Base-by-base conservation (phyloP, 164 flowering plant species). In the Sextonia rubra region DNA sequence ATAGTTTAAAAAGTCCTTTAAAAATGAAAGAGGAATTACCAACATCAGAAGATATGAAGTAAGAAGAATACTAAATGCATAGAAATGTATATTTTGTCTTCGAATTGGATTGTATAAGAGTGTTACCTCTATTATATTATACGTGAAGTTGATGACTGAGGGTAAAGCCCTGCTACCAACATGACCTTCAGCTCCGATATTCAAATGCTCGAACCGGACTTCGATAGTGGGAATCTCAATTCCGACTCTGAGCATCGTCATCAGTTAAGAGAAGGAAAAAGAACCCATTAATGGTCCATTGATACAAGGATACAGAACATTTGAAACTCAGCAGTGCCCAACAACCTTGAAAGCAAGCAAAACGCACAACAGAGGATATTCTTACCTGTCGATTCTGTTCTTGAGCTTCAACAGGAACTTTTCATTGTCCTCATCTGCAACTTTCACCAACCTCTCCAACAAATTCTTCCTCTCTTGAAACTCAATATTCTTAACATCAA, bases 341-440 rank as follows among this genome's bases (percentile, higher is more conserved):
- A 20, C 58, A 52, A 52, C 58, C n/a, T n/a, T 11, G 24, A 47
- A 23, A 44, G 12, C n/a, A 17, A 32, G 22, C 11, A 22, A 67
- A 47, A 12, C 24, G 9, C 32, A 23, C 1, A 25, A 47, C 29
- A 68, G 52, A 68, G 26, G 12, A 24, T 23, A 22, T 15, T 52
- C 47, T 69, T 47, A 78, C 85, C 82, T 61, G 60, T 83, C 81
- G 56, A 83, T 76, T 6, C 84, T 75, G 23, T 87, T 64, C 80
- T 80, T 89, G 68, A 90, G 90, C 83, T 90, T 87, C 64, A 81
- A 58, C 78, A 91, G 79, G 82, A 88, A 87, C 74, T 80, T 83
- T 79, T 87, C 94, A 74, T 91, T 88, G 66, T 86, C 92, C 48
- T 88, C 85, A 60, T 87, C 93, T 1, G 90, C 89, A 74, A 79